phyloP scores from a whole-genome alignment of 192 early-diverging fungal species.

The Backusella australiensis region DNA sequence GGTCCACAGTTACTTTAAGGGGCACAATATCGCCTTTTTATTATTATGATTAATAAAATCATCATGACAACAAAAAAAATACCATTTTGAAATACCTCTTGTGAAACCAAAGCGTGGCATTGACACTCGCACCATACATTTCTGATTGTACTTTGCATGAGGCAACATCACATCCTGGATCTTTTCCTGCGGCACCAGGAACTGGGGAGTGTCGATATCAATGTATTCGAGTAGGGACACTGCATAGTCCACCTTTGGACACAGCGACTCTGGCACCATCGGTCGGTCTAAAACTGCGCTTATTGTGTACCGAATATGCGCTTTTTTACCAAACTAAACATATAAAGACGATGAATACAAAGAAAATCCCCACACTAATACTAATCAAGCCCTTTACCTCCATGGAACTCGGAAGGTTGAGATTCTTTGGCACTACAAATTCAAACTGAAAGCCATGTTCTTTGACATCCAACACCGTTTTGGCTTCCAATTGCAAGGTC shows the following conservation, averaged over 20 bases:
- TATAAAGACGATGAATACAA: background rate
- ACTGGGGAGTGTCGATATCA: conserved; percentile 24
- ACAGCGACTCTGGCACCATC: conserved; percentile 20
- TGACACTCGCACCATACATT: conserved; percentile 11
- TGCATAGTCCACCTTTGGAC: conserved; percentile 19
- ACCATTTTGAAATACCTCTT: conserved; percentile 27
- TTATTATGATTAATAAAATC: background rate
- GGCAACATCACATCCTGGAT: conserved; percentile 2
- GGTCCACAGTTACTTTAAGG: conserved; percentile 4
- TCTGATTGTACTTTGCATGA: background rate
- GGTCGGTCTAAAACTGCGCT: conserved; percentile 24
- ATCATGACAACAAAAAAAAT: background rate
- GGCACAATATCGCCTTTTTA: conserved; percentile 9
- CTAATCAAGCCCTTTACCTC: conserved; percentile 14
- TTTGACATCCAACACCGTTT: conserved; percentile 23
- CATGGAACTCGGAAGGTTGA: conserved; percentile 36
- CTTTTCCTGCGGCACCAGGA: conserved; percentile 11
- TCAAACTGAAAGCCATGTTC: conserved; percentile 34
- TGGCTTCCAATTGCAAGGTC: background rate
- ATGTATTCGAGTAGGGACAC: conserved; percentile 37
- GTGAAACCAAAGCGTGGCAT: conserved; percentile 34
- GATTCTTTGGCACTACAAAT: conserved; percentile 29
- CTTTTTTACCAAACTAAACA: conserved; percentile 29
- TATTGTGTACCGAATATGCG: conserved; percentile 29
- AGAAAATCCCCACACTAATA: background rate